Percentiles rank a stretch among this genome's conserved stretches.
phyloP scores from a whole-genome alignment of 371 early-diverging fungal species.

The Circinella minor region DNA sequence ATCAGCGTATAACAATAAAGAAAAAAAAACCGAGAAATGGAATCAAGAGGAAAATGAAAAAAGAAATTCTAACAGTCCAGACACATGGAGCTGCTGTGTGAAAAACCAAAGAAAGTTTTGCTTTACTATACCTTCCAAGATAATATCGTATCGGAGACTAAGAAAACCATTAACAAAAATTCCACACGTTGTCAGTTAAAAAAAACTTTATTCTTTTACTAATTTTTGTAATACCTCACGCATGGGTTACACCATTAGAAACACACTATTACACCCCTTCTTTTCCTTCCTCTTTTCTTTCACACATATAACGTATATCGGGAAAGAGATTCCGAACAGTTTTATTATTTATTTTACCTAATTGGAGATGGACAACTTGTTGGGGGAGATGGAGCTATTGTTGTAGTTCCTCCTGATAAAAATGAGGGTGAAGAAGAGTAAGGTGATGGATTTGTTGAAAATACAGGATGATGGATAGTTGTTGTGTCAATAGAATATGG shows the following conservation, averaged over 20 bases:
- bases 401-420: background rate
- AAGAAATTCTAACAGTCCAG: no score
- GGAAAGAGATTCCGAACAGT: constrained; percentile 3
- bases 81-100: no score
- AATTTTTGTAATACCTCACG: constrained; percentile 4
- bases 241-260: constrained; percentile 18
- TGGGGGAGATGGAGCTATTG: constrained; percentile 19
- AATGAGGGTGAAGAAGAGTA: background rate
- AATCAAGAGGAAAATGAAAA: background rate
- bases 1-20: no score
- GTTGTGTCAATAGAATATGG: constrained; percentile 3
- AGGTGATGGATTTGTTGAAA: constrained; percentile 6
- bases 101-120: no score
- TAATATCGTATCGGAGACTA: constrained; percentile 30
- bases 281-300: no score
- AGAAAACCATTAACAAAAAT: background rate
- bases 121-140: constrained; percentile 26
- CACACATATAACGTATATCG: background rate
- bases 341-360: constrained; percentile 5
- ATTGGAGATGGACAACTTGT: constrained; percentile 16
- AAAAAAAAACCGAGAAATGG: background rate
- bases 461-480: background rate
- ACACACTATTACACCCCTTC: background rate
- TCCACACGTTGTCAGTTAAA: constrained; percentile 1
- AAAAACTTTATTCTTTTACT: background rate